Evolutionary conservation across 495 filamentous ascomycete genomes (phyloP).

Genomic region (Aspergillus diversus): DNA sequence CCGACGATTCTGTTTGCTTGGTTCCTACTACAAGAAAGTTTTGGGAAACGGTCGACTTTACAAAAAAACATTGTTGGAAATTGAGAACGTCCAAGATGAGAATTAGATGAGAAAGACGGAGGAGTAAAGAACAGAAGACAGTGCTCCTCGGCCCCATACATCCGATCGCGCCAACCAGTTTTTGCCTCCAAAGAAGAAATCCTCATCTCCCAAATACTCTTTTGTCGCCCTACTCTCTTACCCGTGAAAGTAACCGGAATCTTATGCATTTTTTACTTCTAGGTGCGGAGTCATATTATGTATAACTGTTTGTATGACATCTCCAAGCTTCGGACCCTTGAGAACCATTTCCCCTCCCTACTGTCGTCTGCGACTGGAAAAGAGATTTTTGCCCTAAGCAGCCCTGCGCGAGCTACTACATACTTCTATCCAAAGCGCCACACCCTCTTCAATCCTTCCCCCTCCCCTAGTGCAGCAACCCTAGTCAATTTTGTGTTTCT

Average conservation of each 20-base stretch:
- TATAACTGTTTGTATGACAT: constrained; percentile 61
- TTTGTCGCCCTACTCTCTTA: not conserved
- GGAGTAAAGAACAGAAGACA: not conserved
- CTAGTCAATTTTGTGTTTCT: not conserved
- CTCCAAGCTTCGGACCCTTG: constrained; percentile 15
- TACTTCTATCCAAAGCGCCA: constrained; percentile 8
- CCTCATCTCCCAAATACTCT: not conserved
- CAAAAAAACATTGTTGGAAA: not conserved
- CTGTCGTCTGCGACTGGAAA: not conserved
- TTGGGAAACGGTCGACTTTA: not conserved
- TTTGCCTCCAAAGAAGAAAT: not conserved
- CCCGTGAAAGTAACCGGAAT: constrained; percentile 14
- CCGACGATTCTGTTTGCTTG: not conserved
- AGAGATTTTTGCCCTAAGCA: constrained; percentile 4
- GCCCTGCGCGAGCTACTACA: not conserved
- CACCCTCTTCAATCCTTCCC: not conserved
- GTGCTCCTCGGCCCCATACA: not conserved
- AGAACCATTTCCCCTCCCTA: not conserved
- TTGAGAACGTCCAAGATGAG: not conserved
- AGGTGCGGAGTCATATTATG: constrained; percentile 71
- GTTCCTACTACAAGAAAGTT: not conserved
- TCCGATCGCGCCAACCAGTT: not conserved
- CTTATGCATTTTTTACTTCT: constrained; percentile 39
- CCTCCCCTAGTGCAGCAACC: constrained; percentile 13
- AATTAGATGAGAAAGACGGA: not conserved